Evolutionary conservation across 2,329 filamentous ascomycete species (phyloP).

Genomic region (Aureobasidium sp.): DNA sequence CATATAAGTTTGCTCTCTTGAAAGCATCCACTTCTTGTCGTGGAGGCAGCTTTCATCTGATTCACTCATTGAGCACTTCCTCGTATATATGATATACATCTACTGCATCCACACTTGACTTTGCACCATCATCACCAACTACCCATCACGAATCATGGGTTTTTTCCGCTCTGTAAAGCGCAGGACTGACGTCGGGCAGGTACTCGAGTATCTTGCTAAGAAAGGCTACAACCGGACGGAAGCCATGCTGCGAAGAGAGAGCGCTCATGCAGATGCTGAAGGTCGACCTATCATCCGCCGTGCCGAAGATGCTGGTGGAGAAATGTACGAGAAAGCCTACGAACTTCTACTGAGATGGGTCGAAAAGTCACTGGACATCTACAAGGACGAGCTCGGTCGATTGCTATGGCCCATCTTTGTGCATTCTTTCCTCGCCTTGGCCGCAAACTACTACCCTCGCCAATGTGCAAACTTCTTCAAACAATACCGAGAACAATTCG

Average conservation of each 20-base stretch:
- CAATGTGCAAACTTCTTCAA: slow-evolving; percentile 69
- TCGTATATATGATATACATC: not conserved
- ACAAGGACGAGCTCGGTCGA: slow-evolving; percentile 86
- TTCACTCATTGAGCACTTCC: not conserved
- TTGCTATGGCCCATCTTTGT: slow-evolving; percentile 91
- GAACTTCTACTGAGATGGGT: slow-evolving; percentile 53
- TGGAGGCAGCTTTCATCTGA: too few species aligned
- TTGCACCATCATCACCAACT: not conserved
- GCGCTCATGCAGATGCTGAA: slow-evolving; percentile 70
- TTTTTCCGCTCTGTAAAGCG: not conserved
- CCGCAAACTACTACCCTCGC: slow-evolving; percentile 59
- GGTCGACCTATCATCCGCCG: slow-evolving; percentile 61
- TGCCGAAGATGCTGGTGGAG: slow-evolving; percentile 60
- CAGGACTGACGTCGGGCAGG: slow-evolving; percentile 36
- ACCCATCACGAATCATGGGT: not conserved
- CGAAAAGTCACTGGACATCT: slow-evolving; percentile 85
- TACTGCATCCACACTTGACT: not conserved
- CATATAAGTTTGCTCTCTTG: not conserved
- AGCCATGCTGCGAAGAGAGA: slow-evolving; percentile 85
- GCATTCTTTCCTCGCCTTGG: slow-evolving; percentile 78
- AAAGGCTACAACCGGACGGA: slow-evolving; percentile 92
- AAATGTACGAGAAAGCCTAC: slow-evolving; percentile 70
- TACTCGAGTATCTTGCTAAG: slow-evolving; percentile 92
- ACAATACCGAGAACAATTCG: slow-evolving; percentile 59
- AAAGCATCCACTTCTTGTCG: too few species aligned